phyloP scores from a whole-genome alignment of 257 asterid genomes.

The Avicennia marina region DNA sequence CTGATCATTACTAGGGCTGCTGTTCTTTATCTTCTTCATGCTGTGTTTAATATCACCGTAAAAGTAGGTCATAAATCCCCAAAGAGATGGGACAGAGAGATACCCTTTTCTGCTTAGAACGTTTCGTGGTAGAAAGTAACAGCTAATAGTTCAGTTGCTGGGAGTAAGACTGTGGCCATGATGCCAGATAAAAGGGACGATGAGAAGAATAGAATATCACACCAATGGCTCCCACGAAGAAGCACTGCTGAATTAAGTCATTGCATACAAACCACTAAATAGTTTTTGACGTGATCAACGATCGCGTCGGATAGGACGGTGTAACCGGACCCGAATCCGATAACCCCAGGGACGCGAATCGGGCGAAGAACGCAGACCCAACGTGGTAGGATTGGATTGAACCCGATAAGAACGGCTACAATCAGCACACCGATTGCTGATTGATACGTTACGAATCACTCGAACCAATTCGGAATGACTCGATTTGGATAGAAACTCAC shows the following conservation, averaged over 20 bases:
- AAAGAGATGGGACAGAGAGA: conserved; percentile 21
- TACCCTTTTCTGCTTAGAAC: conserved; percentile 22
- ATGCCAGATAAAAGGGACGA: conserved; percentile 25
- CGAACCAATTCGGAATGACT: too few species aligned
- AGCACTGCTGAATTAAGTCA: conserved; percentile 23
- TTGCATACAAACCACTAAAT: conserved; percentile 3
- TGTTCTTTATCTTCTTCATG: neutral
- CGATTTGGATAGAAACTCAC: too few species aligned
- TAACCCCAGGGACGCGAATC: too few species aligned
- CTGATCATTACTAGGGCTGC: neutral
- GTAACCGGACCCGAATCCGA: too few species aligned
- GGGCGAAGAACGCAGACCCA: too few species aligned
- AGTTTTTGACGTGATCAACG: too few species aligned
- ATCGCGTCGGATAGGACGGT: too few species aligned
- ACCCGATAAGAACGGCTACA: too few species aligned
- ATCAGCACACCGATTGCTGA: too few species aligned
- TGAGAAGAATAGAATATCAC: conserved; percentile 40
- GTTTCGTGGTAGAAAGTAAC: conserved; percentile 21
- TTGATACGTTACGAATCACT: too few species aligned
- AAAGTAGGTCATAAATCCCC: conserved; percentile 25
- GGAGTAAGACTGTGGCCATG: conserved; percentile 20
- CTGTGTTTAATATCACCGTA: conserved; percentile 10
- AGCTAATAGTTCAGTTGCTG: conserved; percentile 16
- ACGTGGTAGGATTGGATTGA: too few species aligned
- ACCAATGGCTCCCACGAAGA: conserved; percentile 39